These are phyloP conservation scores for Gremmenia infestans DNA, from an alignment of 2,329 filamentous ascomycete genomes.

Conservation along the genomic window DNA sequence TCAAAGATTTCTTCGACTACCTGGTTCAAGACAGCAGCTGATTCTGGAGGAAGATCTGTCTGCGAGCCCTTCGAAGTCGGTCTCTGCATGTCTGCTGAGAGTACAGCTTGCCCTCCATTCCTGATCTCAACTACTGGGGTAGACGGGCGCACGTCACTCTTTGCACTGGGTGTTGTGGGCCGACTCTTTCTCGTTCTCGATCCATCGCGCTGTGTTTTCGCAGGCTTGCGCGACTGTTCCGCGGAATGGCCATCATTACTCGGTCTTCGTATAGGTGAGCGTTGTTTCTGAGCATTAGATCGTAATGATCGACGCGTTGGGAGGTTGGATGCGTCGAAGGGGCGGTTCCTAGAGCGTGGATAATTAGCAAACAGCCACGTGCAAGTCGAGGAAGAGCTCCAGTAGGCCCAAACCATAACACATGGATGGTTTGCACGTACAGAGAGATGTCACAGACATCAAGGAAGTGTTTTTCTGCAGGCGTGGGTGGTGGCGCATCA, in stretches of 20 bases:
- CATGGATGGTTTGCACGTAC: constrained; percentile 41
- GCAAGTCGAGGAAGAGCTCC: constrained; percentile 12
- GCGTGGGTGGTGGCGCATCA: constrained; percentile 49
- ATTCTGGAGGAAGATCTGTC: constrained; percentile 24
- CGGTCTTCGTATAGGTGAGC: constrained; percentile 27
- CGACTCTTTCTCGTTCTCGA: constrained; percentile 24
- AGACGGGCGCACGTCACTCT: constrained; percentile 15
- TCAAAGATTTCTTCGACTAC: constrained; percentile 22
- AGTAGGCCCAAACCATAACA: constrained; percentile 11
- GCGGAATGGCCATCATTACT: constrained; percentile 17
- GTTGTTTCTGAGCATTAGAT: constrained; percentile 39
- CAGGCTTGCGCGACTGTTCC: constrained; percentile 18
- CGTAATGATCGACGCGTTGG: constrained; percentile 44
- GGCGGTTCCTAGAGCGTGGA: constrained; percentile 37
- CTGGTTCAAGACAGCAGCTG: constrained; percentile 18
- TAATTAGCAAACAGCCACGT: constrained; percentile 26
- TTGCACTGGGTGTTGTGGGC: constrained; percentile 21
- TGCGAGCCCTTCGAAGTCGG: constrained; percentile 30
- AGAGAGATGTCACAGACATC: constrained; percentile 53
- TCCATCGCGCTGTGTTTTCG: constrained; percentile 23
- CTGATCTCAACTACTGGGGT: constrained; percentile 12
- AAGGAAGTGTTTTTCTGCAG: constrained; percentile 51
- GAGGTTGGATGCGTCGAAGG: constrained; percentile 49
- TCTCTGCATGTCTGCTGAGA: constrained; percentile 19
- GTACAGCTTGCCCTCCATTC: constrained; percentile 2